Evolutionary conservation across 768 basidiomycete species (phyloP).

Genomic region (Dioszegia aurantiaca): DNA sequence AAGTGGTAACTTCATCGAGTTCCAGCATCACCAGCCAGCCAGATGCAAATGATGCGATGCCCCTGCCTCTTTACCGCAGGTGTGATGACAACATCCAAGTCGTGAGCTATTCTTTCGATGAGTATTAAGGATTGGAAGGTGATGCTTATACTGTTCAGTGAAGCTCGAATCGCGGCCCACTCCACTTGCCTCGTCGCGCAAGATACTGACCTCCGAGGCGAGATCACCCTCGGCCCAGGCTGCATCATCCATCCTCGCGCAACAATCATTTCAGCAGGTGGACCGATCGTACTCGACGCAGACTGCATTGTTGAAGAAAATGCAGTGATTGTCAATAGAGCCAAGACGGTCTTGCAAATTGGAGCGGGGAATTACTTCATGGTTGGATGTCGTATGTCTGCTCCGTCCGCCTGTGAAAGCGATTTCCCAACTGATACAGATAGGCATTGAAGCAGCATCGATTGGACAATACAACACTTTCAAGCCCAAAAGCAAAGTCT

Average conservation of each 20-base stretch:
- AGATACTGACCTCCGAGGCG: constrained; percentile 90
- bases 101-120: neutral
- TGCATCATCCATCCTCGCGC: constrained; percentile 91
- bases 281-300: constrained; percentile 82
- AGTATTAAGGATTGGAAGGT: no score
- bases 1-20: constrained; percentile 7
- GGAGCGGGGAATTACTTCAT: constrained; percentile 93
- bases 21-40: neutral
- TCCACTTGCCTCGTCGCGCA: constrained; percentile 87
- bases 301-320: constrained; percentile 90
- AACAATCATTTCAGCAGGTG: constrained; percentile 84
- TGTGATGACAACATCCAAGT: neutral
- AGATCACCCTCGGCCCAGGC: constrained; percentile 77
- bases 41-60: no score
- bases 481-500: constrained; percentile 75
- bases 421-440: constrained; percentile 5
- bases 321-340: constrained; percentile 82
- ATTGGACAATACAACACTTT: constrained; percentile 84
- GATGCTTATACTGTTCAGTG: constrained; percentile 42
- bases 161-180: constrained; percentile 84
- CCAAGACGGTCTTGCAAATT: constrained; percentile 83
- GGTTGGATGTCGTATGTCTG: constrained; percentile 78
- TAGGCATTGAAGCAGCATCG: constrained; percentile 81
- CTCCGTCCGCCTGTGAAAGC: neutral
- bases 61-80: no score